Conservation (phyloP, 2,329 filamentous ascomycete genomes). For the Talaromyces sp. region DNA sequence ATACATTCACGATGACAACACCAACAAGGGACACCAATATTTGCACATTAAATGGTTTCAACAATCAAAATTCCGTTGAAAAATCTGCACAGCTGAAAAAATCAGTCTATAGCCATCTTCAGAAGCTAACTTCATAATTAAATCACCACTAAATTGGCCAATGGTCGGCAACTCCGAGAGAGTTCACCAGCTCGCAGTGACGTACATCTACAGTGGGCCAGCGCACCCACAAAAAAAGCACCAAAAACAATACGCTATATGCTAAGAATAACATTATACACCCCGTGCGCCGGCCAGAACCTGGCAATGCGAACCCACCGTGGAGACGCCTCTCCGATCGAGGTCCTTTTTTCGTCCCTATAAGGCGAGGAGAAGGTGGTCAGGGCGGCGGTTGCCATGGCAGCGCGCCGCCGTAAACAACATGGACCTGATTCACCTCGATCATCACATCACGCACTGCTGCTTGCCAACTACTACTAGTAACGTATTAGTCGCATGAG, state of each 20-base stretch:
- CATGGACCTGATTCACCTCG: conserved; percentile 2
- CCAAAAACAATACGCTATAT: neutral
- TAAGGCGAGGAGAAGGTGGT: neutral
- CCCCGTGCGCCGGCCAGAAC: neutral
- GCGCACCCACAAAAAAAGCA: neutral
- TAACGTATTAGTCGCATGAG: neutral
- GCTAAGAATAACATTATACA: neutral
- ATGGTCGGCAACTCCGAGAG: neutral
- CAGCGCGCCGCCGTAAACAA: conserved; percentile 10
- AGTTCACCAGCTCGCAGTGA: neutral
- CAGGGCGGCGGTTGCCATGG: conserved; percentile 8
- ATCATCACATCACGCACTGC: neutral
- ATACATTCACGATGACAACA: too few species aligned
- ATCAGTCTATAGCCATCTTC: too few species aligned
- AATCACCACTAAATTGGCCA: neutral
- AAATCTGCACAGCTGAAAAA: too few species aligned
- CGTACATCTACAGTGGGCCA: neutral
- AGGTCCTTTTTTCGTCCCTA: neutral
- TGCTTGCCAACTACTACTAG: too few species aligned
- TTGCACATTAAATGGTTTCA: too few species aligned
- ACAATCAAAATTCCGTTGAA: too few species aligned
- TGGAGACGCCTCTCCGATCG: neutral
- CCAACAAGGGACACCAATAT: too few species aligned
- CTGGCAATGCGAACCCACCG: neutral
- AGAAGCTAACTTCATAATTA: neutral